These are phyloP conservation scores for Sugiyamaella qingdaonensis DNA, from an alignment of 805 yeast species.

Conservation along the genomic window DNA sequence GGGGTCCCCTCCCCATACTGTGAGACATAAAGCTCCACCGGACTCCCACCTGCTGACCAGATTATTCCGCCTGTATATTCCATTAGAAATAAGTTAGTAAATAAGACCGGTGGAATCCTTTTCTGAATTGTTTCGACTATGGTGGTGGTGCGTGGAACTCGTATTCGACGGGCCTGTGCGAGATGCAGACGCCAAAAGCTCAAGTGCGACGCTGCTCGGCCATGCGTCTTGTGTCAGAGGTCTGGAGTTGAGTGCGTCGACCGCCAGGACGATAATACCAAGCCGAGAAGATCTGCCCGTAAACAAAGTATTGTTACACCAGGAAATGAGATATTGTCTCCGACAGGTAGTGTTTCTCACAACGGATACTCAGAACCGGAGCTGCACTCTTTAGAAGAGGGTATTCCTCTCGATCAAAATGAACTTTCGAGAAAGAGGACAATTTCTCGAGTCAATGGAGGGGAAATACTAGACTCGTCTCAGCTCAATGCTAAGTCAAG, in stretches of 20 bases:
- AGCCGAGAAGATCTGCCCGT: neutral
- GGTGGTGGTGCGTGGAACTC: neutral
- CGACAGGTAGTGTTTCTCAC: neutral
- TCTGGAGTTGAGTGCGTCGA: conserved; percentile 7
- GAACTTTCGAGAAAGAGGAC: neutral
- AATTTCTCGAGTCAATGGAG: too few species aligned
- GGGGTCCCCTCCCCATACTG: too few species aligned
- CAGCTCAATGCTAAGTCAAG: neutral
- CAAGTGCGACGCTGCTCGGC: conserved; percentile 10
- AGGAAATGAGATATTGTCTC: neutral
- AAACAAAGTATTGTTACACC: neutral
- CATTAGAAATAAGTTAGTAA: too few species aligned
- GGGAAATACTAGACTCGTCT: too few species aligned
- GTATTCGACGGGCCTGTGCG: conserved; percentile 29
- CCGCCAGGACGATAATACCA: conserved; percentile 3
- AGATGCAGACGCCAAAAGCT: conserved; percentile 11
- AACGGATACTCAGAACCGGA: neutral
- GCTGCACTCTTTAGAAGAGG: neutral
- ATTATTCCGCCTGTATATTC: too few species aligned
- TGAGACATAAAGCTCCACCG: too few species aligned
- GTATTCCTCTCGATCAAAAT: neutral
- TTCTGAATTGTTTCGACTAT: neutral
- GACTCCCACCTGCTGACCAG: too few species aligned
- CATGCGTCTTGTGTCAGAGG: conserved; percentile 4
- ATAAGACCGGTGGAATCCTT: too few species aligned